phyloP scores from a whole-genome alignment of 2,329 filamentous ascomycete species.

The Ceratocystis destructans region DNA sequence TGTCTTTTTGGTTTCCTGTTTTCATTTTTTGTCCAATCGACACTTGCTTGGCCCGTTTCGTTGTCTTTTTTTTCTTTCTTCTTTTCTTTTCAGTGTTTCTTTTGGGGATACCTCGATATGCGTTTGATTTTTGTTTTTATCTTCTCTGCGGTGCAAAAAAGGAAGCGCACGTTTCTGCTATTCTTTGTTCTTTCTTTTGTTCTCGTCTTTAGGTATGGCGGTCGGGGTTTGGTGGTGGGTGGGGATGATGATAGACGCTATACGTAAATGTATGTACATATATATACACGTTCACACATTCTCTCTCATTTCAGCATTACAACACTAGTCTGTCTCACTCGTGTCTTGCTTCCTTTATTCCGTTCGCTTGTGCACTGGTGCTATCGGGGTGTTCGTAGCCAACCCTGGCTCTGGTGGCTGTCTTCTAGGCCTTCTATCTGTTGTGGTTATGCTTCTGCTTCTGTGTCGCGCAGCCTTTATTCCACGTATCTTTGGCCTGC shows the following conservation, averaged over 20 bases:
- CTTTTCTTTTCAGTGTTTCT: not conserved
- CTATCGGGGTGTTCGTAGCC: too few species aligned
- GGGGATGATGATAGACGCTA: conserved; percentile 17
- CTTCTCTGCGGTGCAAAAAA: conserved; percentile 9
- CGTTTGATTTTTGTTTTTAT: not conserved
- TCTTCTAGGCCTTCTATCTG: not conserved
- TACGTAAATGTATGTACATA: conserved; percentile 15
- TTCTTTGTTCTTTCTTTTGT: conserved; percentile 3
- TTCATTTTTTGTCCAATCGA: not conserved
- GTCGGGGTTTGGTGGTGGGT: not conserved
- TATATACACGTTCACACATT: conserved; percentile 3
- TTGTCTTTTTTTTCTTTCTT: conserved; percentile 1
- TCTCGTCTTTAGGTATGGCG: not conserved
- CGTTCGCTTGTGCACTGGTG: too few species aligned
- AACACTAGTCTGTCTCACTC: not conserved
- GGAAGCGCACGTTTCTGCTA: conserved; percentile 9
- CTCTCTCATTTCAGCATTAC: not conserved
- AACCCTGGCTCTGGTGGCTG: not conserved
- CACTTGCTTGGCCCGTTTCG: not conserved
- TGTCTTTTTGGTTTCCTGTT: conserved; percentile 14
- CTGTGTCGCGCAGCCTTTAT: not conserved
- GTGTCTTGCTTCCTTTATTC: too few species aligned
- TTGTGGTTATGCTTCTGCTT: not conserved
- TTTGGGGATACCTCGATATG: conserved; percentile 20
- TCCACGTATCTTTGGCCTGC: not conserved